Conservation (phyloP, 2,329 filamentous ascomycete species). For the Cercospora sp. region DNA sequence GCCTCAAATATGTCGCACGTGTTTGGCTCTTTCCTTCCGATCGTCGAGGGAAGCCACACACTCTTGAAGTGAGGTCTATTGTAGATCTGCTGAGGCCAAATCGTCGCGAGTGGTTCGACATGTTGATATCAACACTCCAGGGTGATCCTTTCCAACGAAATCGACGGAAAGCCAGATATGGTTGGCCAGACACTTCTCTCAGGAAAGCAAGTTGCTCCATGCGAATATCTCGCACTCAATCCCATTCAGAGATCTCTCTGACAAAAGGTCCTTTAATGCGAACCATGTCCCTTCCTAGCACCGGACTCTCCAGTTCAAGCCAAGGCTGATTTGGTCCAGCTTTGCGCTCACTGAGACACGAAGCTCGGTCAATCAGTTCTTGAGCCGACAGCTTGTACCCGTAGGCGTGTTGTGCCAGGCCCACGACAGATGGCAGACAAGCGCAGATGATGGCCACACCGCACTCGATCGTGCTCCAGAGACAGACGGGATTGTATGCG, state of each 20-base stretch:
- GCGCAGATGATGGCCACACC: slow-evolving; percentile 24
- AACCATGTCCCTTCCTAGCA: background rate
- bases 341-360: background rate
- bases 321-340: background rate
- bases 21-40: background rate
- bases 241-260: background rate
- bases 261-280: background rate
- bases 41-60: background rate
- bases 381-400: background rate
- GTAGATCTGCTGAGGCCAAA: background rate
- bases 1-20: background rate
- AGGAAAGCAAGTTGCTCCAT: background rate
- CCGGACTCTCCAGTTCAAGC: background rate
- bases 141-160: too few relatives aligned
- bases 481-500: slow-evolving; percentile 20
- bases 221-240: background rate
- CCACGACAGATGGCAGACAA: slow-evolving; percentile 24
- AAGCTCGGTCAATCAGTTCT: background rate
- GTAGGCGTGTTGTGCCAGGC: slow-evolving; percentile 13
- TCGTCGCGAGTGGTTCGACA: background rate
- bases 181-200: background rate
- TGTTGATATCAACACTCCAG: background rate
- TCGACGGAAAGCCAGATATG: background rate
- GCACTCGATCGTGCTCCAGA: slow-evolving; percentile 26
- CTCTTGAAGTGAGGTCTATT: background rate